These are phyloP conservation scores for Camellia granthamiana DNA, from an alignment of 148 eudicot species.

Conservation along the genomic window DNA sequence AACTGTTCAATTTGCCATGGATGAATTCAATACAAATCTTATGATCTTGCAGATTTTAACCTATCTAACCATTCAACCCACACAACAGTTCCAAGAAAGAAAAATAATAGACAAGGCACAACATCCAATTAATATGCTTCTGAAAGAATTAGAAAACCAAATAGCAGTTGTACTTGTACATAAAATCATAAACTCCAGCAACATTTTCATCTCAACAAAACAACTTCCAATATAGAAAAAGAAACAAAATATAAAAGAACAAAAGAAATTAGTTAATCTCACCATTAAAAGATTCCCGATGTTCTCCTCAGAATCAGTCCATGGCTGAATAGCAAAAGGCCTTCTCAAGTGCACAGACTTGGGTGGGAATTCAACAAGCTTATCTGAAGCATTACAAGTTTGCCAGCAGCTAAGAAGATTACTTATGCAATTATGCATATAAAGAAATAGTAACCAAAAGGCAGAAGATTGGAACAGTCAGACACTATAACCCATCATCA, in stretches of 20 bases:
- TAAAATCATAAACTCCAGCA: background rate
- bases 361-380: conserved; percentile 72
- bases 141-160: background rate
- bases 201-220: background rate
- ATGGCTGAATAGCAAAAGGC: conserved; percentile 70
- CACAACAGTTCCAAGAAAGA: background rate
- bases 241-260: background rate
- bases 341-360: conserved; percentile 62
- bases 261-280: conserved; percentile 22
- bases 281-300: conserved; percentile 93
- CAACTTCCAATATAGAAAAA: background rate
- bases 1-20: background rate
- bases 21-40: background rate
- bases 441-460: background rate
- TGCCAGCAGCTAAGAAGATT: background rate
- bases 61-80: background rate
- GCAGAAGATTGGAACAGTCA: background rate
- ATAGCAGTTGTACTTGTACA: background rate
- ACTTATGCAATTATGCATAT: background rate
- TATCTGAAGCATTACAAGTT: conserved; percentile 39
- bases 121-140: background rate
- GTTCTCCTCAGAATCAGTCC: conserved; percentile 76
- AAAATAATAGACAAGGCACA: background rate
- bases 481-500: background rate
- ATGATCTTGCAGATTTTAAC: background rate